Evolutionary conservation across 495 filamentous ascomycete genomes (phyloP), one percentile per base, ranked within the genome.

Genomic region (Xylaria venustula): DNA sequence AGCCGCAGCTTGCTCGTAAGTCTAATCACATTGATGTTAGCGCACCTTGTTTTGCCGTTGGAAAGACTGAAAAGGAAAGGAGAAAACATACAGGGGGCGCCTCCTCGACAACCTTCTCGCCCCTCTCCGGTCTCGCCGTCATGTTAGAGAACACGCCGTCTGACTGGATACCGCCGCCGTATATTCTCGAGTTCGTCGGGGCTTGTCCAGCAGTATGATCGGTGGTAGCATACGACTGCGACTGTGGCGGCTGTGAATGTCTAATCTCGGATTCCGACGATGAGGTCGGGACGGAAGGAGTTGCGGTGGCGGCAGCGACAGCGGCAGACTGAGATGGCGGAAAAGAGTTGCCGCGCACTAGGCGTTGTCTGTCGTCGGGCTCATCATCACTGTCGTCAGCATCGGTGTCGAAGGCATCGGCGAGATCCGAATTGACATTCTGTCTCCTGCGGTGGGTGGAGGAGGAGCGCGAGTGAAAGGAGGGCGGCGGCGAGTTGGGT

Each of bases 141-240:
- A 98, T 75, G 71, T 98, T 98, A 62, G 93, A 92, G 75, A 96
- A 98, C 32, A 98, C 94, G 57, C 94, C 94, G 80, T 98, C 95
- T 54, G 92, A 76, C 52, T 79, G 93, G 32, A 83, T 83, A 22
- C 87, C 84, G 20, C 83, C 80, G 30, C 89, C 89, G 65, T 89
- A 83, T 9, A 88, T 77, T 53, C 72, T 62, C 45, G 63, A 62
- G 64, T 66, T 66, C 14, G 73, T 64, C 80, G 58, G 86, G 60
- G 58, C 62, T 26, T 54, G 49, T 6, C 49, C 40, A n/a, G 49
- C 17, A 14, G 61, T 63, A 5, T n/a, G n/a, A n/a, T 50, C 36
- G 22, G 36, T 19, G 23, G 23, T 26, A 61, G 64, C 67, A 61
- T 64, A 72, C 58, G 68, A 60, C 22, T 66, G 45, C 36, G 40